Percentiles rank a stretch among this genome's conserved stretches.
phyloP scores from a whole-genome alignment of 768 basidiomycete species.

The Kwoniella dejecticola region DNA sequence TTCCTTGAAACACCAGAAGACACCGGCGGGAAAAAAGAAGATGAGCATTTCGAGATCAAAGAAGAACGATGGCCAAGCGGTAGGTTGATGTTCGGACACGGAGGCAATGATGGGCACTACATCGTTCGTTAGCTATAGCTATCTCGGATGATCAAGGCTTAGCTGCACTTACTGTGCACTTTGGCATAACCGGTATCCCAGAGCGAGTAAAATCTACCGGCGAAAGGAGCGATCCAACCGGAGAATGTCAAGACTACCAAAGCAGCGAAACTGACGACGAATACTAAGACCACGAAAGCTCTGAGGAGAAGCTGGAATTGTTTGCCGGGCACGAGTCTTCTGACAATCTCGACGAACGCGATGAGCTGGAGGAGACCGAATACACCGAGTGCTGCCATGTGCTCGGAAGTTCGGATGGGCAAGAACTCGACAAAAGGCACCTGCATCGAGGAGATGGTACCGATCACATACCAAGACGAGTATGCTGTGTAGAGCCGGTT shows the following conservation, averaged over 20 bases:
- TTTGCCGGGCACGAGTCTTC: conserved; percentile 83
- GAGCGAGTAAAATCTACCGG: conserved; percentile 97
- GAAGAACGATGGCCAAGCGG: conserved; percentile 99
- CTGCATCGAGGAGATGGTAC: conserved; percentile 96
- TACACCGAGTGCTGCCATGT: conserved; percentile 97
- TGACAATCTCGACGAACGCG: conserved; percentile 84
- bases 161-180: conserved; percentile 64
- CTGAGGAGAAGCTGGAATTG: conserved; percentile 86
- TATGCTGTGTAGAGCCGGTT: conserved; percentile 91
- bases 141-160: conserved; percentile 3
- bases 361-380: conserved; percentile 96
- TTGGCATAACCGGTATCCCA: conserved; percentile 99
- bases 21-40: conserved; percentile 96
- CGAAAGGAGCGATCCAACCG: conserved; percentile 98
- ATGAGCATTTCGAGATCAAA: conserved; percentile 98
- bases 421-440: conserved; percentile 99
- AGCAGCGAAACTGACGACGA: conserved; percentile 69
- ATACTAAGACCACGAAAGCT: conserved; percentile 67
- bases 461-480: conserved; percentile 96
- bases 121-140: background rate
- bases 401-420: conserved; percentile 94
- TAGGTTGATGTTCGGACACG: conserved; percentile 98
- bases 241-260: conserved; percentile 83
- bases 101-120: conserved; percentile 92
- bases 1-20: conserved; percentile 88